Percentiles rank a stretch among this genome's conserved stretches.
Evolutionary conservation across 306 rosid species (phyloP).

Genomic region (Leucaena leucocephala): DNA sequence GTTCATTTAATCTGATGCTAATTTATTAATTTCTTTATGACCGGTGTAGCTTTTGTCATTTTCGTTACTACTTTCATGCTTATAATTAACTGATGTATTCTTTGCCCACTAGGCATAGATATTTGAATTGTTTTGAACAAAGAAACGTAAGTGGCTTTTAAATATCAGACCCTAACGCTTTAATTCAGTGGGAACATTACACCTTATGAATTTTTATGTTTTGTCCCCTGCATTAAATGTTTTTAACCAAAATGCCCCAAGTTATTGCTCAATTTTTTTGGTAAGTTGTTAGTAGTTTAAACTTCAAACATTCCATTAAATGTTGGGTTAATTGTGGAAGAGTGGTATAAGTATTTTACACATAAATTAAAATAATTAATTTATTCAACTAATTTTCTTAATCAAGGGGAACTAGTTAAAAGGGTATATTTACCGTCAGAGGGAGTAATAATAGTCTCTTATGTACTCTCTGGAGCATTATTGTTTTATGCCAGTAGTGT

Average conservation of each 20-base stretch:
- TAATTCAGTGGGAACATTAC: neutral
- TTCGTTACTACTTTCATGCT: neutral
- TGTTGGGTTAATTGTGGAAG: neutral
- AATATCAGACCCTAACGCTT: neutral
- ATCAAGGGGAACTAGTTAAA: neutral
- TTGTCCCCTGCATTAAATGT: neutral
- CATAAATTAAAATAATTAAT: neutral
- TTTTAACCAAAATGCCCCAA: neutral
- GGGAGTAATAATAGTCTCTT: neutral
- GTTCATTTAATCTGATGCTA: neutral
- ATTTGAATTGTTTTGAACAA: too few relatives aligned
- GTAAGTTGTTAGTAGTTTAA: too few relatives aligned
- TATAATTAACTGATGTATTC: neutral
- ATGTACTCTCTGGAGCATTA: neutral
- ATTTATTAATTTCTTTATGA: neutral
- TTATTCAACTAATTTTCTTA: neutral
- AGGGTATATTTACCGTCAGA: neutral
- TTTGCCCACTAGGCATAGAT: neutral
- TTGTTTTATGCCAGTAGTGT: neutral
- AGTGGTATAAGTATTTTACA: neutral
- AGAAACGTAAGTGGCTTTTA: neutral
- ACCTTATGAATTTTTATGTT: neutral
- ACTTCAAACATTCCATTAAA: too few relatives aligned
- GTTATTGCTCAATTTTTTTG: neutral
- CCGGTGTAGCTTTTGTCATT: neutral